Conservation (phyloP, 345 rosid species). For the Populus simonii region DNA sequence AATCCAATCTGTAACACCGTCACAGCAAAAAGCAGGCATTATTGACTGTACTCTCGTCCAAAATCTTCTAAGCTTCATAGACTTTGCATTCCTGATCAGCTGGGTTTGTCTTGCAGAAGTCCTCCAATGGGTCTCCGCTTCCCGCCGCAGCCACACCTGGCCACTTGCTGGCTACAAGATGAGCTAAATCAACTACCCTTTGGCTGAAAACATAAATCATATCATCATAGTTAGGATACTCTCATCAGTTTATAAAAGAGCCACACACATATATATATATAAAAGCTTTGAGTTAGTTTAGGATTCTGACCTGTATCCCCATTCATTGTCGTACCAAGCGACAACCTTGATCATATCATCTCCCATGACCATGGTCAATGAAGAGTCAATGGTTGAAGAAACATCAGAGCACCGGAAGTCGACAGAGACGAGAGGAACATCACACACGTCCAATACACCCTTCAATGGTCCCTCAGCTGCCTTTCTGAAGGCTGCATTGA, state of each 20-base stretch:
- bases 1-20: too few relatives aligned
- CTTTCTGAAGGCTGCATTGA: constrained; percentile 87
- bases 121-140: constrained; percentile 92
- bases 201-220: constrained; percentile 51
- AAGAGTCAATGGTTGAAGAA: constrained; percentile 88
- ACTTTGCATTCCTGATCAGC: constrained; percentile 93
- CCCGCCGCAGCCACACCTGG: constrained; percentile 58
- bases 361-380: constrained; percentile 96
- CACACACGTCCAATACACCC: constrained; percentile 81
- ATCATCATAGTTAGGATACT: not conserved
- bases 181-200: constrained; percentile 96
- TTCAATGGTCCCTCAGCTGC: constrained; percentile 84
- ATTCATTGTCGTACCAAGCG: constrained; percentile 98
- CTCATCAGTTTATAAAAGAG: not conserved
- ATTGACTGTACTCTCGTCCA: too few relatives aligned
- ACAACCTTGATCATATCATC: constrained; percentile 98
- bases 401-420: constrained; percentile 93
- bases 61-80: constrained; percentile 49
- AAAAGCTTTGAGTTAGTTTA: not conserved
- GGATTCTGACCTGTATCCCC: constrained; percentile 83
- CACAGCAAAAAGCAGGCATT: too few relatives aligned
- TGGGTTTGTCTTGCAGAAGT: constrained; percentile 85
- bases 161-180: constrained; percentile 84
- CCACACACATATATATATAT: not conserved
- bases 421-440: constrained; percentile 80